These are phyloP conservation scores for Rhizophagus prolifer DNA, from an alignment of 192 early-diverging fungal genomes.

Conservation along the genomic window DNA sequence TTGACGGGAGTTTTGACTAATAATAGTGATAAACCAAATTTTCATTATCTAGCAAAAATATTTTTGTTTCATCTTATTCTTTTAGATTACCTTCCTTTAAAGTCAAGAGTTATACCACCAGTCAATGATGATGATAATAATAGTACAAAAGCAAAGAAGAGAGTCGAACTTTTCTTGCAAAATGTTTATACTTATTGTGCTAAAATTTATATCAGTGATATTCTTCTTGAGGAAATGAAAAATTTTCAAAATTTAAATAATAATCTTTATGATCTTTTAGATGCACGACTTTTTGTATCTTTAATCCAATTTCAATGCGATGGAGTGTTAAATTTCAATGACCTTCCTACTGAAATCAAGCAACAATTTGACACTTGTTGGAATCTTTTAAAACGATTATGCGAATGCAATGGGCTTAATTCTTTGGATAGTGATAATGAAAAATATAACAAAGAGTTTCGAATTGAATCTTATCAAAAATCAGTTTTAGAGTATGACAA, in stretches of 20 bases:
- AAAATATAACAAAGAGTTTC: background rate
- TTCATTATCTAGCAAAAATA: background rate
- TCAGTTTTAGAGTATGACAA: background rate
- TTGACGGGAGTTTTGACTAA: background rate
- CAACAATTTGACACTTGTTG: slow-evolving; percentile 9
- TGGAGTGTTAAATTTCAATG: background rate
- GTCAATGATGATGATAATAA: too few relatives aligned
- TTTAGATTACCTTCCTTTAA: slow-evolving; percentile 29
- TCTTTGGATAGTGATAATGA: background rate
- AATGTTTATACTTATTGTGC: slow-evolving; percentile 7
- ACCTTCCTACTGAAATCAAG: slow-evolving; percentile 7
- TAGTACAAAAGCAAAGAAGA: too few relatives aligned
- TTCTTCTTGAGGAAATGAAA: background rate
- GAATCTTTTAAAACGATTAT: background rate
- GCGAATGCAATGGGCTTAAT: background rate
- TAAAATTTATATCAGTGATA: background rate
- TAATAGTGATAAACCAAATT: background rate
- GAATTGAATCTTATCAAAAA: background rate
- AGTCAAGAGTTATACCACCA: background rate
- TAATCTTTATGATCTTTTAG: slow-evolving; percentile 30
- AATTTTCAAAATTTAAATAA: background rate
- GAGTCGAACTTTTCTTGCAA: background rate
- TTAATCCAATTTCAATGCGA: slow-evolving; percentile 1
- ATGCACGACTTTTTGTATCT: slow-evolving; percentile 20
- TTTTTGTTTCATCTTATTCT: slow-evolving; percentile 28